Evolutionary conservation across 2,329 filamentous ascomycete genomes (phyloP).

Genomic region (Aspergillus neoniger): DNA sequence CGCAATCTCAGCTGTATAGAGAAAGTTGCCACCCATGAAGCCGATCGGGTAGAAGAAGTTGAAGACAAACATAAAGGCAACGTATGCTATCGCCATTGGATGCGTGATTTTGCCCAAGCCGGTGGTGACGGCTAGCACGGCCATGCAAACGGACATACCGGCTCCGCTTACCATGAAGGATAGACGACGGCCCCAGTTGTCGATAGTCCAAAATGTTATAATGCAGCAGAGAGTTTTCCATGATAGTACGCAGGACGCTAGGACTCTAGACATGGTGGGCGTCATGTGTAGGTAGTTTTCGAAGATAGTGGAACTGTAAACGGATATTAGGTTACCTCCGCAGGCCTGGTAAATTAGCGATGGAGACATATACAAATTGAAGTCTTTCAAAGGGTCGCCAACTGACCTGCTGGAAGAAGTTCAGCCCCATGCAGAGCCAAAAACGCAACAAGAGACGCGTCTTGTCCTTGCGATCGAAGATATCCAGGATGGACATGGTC

Average conservation of each 20-base stretch:
- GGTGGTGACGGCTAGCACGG: constrained; percentile 12
- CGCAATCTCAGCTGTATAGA: constrained; percentile 13
- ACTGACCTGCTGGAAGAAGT: constrained; percentile 48
- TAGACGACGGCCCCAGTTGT: constrained; percentile 14
- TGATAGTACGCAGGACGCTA: constrained; percentile 11
- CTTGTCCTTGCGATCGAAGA: constrained; percentile 46
- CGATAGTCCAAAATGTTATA: constrained; percentile 13
- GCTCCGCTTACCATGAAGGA: constrained; percentile 12
- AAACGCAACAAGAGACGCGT: constrained; percentile 54
- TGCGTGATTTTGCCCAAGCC: neutral
- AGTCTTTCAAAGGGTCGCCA: neutral
- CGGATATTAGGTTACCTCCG: constrained; percentile 38
- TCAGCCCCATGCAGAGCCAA: constrained; percentile 50
- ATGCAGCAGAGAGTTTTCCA: constrained; percentile 16
- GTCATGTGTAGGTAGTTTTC: constrained; percentile 8
- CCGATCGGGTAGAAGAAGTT: constrained; percentile 16
- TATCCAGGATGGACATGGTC: constrained; percentile 45
- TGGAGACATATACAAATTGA: neutral
- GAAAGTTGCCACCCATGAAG: constrained; percentile 9
- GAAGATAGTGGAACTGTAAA: constrained; percentile 36
- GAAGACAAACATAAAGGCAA: constrained; percentile 10
- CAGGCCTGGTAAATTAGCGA: neutral
- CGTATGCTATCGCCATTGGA: neutral
- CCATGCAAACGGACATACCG: constrained; percentile 16
- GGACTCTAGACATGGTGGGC: neutral